Percentiles rank a stretch among this genome's conserved stretches.
Evolutionary conservation across 805 yeast species (phyloP).

Genomic region (Pichia phayaonensis): DNA sequence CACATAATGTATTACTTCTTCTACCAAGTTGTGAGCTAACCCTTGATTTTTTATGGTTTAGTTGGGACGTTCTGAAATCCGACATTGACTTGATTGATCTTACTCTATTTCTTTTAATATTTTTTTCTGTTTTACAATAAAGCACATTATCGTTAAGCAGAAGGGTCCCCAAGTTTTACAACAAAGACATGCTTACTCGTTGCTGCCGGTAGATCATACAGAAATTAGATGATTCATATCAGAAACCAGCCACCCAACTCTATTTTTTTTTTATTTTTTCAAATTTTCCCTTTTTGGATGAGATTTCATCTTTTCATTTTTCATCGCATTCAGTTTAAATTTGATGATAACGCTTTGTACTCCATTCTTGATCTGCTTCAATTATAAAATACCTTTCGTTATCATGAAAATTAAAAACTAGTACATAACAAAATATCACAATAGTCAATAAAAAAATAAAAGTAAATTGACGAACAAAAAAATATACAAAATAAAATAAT

Average conservation of each 20-base stretch:
- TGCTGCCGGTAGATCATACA: not conserved
- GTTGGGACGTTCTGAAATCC: constrained; percentile 6
- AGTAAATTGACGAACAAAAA: not conserved
- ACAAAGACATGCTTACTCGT: not conserved
- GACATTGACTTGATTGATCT: constrained; percentile 1
- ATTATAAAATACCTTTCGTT: too few relatives aligned
- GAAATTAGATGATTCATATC: not conserved
- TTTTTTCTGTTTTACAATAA: not conserved
- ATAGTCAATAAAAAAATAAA: not conserved
- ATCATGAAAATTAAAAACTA: not conserved
- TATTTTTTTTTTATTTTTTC: too few relatives aligned
- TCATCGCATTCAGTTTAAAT: not conserved
- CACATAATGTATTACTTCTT: constrained; percentile 45
- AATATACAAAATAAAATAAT: not conserved
- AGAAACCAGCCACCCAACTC: constrained; percentile 2
- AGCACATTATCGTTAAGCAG: not conserved
- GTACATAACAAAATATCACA: not conserved
- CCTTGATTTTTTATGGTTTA: not conserved
- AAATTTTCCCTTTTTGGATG: not conserved
- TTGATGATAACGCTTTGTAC: too few relatives aligned
- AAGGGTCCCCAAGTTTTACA: not conserved
- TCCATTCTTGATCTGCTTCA: too few relatives aligned
- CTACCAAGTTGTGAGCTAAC: not conserved
- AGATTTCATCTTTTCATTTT: too few relatives aligned
- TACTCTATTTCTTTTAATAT: not conserved